Percentiles rank a stretch among this genome's conserved stretches.
phyloP scores from a whole-genome alignment of 176 grass and related monocot species.

The Secale cereale region DNA sequence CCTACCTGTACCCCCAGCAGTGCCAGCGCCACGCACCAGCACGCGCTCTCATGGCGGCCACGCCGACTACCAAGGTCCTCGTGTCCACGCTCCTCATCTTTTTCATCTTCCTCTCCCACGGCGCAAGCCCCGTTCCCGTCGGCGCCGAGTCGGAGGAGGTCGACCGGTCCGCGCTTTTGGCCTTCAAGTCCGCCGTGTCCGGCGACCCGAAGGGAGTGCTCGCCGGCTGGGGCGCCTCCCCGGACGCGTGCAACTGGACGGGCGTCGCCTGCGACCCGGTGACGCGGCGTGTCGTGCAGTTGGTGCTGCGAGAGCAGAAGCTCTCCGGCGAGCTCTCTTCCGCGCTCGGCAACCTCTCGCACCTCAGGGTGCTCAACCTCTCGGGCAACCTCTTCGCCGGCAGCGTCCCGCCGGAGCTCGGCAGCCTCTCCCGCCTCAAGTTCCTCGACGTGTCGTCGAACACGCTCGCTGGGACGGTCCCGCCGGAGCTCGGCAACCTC shows the following conservation, averaged over 20 bases:
- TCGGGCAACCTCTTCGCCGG: slow-evolving; percentile 41
- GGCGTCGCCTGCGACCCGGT: slow-evolving; percentile 54
- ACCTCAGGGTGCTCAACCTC: slow-evolving; percentile 59
- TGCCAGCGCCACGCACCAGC: neutral
- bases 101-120: neutral
- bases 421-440: slow-evolving; percentile 22
- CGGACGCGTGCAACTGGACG: slow-evolving; percentile 69
- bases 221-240: slow-evolving; percentile 30
- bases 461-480: slow-evolving; percentile 6
- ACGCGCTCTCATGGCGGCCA: slow-evolving; percentile 25
- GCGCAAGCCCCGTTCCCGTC: neutral
- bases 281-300: slow-evolving; percentile 33
- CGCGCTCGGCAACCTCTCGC: slow-evolving; percentile 57
- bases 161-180: slow-evolving; percentile 47
- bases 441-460: slow-evolving; percentile 31
- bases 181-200: slow-evolving; percentile 47
- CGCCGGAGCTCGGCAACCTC: slow-evolving; percentile 37
- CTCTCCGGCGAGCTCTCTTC: slow-evolving; percentile 62
- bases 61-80: neutral
- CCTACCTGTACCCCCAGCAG: neutral
- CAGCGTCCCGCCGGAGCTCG: slow-evolving; percentile 34
- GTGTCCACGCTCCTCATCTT: neutral
- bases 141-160: neutral
- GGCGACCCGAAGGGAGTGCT: slow-evolving; percentile 39
- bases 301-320: slow-evolving; percentile 30